A percentile compares a stretch with the other conserved stretches of the same genome.
These are phyloP conservation scores for Aspergillus caelatus DNA, from an alignment of 2,329 filamentous ascomycete genomes.

Conservation along the genomic window DNA sequence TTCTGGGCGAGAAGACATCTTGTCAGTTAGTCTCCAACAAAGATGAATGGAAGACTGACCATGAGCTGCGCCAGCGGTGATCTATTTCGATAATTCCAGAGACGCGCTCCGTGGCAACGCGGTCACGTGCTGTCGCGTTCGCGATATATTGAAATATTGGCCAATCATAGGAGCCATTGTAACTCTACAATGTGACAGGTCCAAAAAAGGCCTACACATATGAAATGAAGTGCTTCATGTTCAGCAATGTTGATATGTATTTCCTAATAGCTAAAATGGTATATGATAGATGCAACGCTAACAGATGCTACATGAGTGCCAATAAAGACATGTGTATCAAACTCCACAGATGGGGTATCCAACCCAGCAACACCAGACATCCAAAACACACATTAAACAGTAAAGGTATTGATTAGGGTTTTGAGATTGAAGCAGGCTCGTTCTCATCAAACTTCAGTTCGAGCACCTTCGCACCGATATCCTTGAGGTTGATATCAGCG, in stretches of 20 bases:
- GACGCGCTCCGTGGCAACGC: slow-evolving; percentile 29
- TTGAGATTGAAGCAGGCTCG: slow-evolving; percentile 19
- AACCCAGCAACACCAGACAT: slow-evolving; percentile 10
- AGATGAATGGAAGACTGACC: slow-evolving; percentile 11
- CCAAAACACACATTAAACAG: slow-evolving; percentile 13
- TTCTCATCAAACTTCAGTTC: slow-evolving; percentile 32
- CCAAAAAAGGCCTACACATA: background rate
- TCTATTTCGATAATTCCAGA: background rate
- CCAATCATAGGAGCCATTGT: slow-evolving; percentile 13
- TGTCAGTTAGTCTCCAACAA: slow-evolving; percentile 29
- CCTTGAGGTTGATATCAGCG: slow-evolving; percentile 37
- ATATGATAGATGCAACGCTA: slow-evolving; percentile 23
- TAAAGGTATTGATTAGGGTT: slow-evolving; percentile 11
- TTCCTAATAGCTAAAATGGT: background rate
- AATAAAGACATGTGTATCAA: slow-evolving; percentile 28
- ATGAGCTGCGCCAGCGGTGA: slow-evolving; percentile 12
- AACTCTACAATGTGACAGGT: background rate
- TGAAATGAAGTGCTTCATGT: background rate
- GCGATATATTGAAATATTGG: slow-evolving; percentile 23
- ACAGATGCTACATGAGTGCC: slow-evolving; percentile 20
- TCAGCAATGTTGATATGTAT: background rate
- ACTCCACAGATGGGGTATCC: slow-evolving; percentile 28
- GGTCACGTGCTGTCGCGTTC: slow-evolving; percentile 41
- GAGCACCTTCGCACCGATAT: slow-evolving; percentile 37
- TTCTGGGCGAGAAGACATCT: slow-evolving; percentile 72